These are phyloP conservation scores for Boletus insuetus DNA, from an alignment of 768 basidiomycete genomes.

Conservation along the genomic window DNA sequence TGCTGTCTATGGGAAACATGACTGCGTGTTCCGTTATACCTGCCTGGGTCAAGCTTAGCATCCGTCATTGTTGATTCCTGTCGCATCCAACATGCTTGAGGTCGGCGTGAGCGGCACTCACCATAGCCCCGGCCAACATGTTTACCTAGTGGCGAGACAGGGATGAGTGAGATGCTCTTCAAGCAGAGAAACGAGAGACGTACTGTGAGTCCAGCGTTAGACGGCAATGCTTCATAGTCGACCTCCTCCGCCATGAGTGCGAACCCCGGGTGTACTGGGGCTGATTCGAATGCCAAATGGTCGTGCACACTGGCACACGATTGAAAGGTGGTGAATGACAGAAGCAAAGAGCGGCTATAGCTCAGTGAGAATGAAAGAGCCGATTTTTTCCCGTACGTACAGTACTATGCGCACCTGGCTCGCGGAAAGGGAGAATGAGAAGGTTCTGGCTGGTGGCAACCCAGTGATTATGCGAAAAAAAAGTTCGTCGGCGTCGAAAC, in stretches of 20 bases:
- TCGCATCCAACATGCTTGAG: not conserved
- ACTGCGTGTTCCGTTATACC: conserved; percentile 99
- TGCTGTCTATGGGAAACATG: conserved; percentile 98
- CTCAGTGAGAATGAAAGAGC: conserved; percentile 5
- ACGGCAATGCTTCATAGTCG: conserved; percentile 67
- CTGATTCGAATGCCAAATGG: conserved; percentile 6
- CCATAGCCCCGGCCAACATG: conserved; percentile 96
- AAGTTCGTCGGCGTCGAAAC: not conserved
- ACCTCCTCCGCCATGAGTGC: conserved; percentile 41
- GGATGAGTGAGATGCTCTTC: conserved; percentile 16
- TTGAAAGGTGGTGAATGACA: not conserved
- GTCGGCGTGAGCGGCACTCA: conserved; percentile 41
- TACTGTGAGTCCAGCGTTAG: conserved; percentile 77
- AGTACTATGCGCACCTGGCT: conserved; percentile 1
- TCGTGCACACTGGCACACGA: conserved; percentile 4
- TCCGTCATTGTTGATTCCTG: not conserved
- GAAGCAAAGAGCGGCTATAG: not conserved
- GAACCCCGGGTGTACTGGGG: conserved; percentile 5
- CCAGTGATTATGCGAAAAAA: conserved; percentile 5
- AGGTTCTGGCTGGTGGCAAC: not conserved
- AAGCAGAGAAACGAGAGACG: conserved; percentile 7
- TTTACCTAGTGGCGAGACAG: conserved; percentile 59
- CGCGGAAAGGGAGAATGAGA: not conserved
- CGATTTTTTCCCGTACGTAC: conserved; percentile 2
- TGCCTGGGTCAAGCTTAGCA: conserved; percentile 55